phyloP scores from a whole-genome alignment of 2,329 filamentous ascomycete genomes.

The Tolypocladium ovalisporum region DNA sequence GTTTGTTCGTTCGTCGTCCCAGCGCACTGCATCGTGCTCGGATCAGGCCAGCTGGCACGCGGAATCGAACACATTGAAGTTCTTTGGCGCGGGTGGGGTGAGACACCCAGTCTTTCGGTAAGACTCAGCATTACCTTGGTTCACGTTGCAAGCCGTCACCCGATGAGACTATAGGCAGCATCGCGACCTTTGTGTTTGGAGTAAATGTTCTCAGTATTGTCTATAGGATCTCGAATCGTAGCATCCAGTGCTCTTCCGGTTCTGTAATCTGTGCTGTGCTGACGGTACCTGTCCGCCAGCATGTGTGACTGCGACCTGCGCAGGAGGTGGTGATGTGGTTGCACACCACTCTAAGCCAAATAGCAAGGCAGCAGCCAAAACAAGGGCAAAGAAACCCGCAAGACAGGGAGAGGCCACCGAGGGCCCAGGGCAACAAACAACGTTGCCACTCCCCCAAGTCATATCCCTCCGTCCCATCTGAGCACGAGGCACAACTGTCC shows the following conservation, averaged over 20 bases:
- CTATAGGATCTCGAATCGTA: background rate
- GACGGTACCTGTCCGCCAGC: constrained; percentile 5
- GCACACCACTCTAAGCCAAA: background rate
- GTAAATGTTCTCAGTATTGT: background rate
- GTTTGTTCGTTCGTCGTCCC: background rate
- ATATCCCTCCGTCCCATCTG: background rate
- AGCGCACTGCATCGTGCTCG: background rate
- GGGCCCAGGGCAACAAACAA: background rate
- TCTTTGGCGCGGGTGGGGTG: background rate
- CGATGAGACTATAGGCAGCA: background rate
- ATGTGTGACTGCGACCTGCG: constrained; percentile 5
- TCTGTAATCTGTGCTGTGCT: background rate
- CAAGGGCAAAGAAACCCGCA: background rate
- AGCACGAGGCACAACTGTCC: background rate
- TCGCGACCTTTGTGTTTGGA: background rate
- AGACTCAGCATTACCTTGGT: no score
- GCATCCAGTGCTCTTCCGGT: constrained; percentile 3
- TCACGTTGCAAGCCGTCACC: no score
- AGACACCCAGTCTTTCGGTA: background rate
- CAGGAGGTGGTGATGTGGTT: background rate
- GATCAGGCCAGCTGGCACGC: background rate
- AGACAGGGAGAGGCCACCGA: background rate
- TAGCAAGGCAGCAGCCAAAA: background rate
- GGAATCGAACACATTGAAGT: background rate
- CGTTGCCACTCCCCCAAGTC: background rate